A percentile compares a stretch with the other conserved stretches of the same genome.
These are phyloP conservation scores for Mallotus nudiflorus DNA, from an alignment of 345 rosid genomes.

Conservation along the genomic window DNA sequence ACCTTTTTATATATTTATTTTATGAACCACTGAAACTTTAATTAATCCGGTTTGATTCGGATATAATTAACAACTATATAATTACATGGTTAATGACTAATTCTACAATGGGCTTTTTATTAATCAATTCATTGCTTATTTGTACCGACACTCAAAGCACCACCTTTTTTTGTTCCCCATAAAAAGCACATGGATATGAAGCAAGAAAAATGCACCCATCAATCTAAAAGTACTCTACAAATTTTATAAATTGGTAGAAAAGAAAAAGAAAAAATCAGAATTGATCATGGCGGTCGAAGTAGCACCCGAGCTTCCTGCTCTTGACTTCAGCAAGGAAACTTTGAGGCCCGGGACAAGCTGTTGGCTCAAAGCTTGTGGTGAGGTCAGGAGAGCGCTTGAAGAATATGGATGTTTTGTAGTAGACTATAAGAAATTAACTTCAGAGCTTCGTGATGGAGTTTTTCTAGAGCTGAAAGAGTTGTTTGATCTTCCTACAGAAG, in stretches of 20 bases:
- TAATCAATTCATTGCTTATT: no score
- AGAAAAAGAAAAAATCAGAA: background rate
- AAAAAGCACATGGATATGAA: background rate
- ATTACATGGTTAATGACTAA: no score
- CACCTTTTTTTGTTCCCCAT: background rate
- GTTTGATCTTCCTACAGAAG: slow-evolving; percentile 56
- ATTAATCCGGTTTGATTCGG: no score
- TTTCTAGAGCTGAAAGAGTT: slow-evolving; percentile 44
- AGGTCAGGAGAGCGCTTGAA: slow-evolving; percentile 56
- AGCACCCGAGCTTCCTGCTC: slow-evolving; percentile 23
- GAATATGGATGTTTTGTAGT: slow-evolving; percentile 60
- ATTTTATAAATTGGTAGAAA: background rate
- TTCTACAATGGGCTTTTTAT: no score
- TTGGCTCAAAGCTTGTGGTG: slow-evolving; percentile 39
- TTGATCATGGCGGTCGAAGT: slow-evolving; percentile 8
- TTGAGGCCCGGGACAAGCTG: slow-evolving; percentile 44
- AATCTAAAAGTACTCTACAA: no score
- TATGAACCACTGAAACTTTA: no score
- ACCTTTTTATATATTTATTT: no score
- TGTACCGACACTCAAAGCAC: no score
- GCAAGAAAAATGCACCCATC: background rate
- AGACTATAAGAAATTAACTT: slow-evolving; percentile 36
- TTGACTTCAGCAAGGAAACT: slow-evolving; percentile 24
- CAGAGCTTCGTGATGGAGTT: slow-evolving; percentile 31
- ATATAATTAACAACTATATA: no score